phyloP scores from a whole-genome alignment of 176 grass and related monocot species.

The Tillandsia leiboldiana region DNA sequence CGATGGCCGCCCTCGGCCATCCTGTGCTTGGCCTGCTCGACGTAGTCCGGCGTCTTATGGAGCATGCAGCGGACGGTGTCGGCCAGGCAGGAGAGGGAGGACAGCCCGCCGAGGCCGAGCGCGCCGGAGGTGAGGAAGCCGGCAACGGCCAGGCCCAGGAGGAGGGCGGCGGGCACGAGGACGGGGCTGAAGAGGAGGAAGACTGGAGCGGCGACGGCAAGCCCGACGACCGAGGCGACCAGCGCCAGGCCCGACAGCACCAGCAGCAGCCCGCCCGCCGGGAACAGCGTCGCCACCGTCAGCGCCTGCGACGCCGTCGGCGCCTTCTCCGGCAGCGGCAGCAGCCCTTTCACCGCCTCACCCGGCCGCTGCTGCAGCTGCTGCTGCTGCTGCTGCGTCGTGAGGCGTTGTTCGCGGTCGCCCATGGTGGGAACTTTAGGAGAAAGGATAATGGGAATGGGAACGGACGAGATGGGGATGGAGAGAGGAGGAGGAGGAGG shows the following conservation, averaged over 20 bases:
- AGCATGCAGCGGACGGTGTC: slow-evolving; percentile 35
- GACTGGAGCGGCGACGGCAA: slow-evolving; percentile 49
- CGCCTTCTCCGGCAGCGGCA: slow-evolving; percentile 51
- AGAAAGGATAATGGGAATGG: too few species aligned
- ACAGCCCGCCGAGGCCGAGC: slow-evolving; percentile 59
- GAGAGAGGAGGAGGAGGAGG: background rate
- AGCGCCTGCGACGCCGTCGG: slow-evolving; percentile 68
- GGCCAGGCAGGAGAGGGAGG: slow-evolving; percentile 43
- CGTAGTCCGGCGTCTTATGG: slow-evolving; percentile 45
- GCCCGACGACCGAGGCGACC: slow-evolving; percentile 50
- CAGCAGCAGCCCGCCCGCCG: slow-evolving; percentile 60
- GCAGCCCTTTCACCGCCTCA: slow-evolving; percentile 39
- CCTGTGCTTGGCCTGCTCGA: slow-evolving; percentile 48
- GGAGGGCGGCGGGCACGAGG: slow-evolving; percentile 64
- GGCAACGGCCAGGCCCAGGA: slow-evolving; percentile 53
- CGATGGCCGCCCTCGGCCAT: slow-evolving; percentile 27
- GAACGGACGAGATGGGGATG: too few species aligned
- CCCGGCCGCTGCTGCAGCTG: background rate
- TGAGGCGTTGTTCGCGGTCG: slow-evolving; percentile 30
- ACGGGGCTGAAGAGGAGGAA: slow-evolving; percentile 87
- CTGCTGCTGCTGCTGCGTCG: slow-evolving; percentile 18
- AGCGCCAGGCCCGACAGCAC: slow-evolving; percentile 54
- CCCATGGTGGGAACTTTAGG: slow-evolving; percentile 22
- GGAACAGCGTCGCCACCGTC: slow-evolving; percentile 78
- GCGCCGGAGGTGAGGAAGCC: slow-evolving; percentile 76